These are phyloP conservation scores for Pulveroboletus sp. DNA, from an alignment of 768 basidiomycete genomes.

Conservation along the genomic window DNA sequence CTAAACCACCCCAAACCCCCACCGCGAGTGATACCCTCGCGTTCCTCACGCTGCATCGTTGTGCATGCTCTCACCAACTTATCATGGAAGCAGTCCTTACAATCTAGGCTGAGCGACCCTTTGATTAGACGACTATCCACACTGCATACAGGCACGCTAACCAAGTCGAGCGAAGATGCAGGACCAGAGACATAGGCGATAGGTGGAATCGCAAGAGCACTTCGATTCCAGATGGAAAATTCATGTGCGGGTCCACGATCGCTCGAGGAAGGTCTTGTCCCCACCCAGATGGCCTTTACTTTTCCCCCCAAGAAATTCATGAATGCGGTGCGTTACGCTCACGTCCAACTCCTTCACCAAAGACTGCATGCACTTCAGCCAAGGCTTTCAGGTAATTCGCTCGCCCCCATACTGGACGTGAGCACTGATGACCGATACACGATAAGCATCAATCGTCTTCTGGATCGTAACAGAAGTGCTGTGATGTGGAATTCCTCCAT, in stretches of 20 bases:
- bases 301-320: constrained; percentile 1
- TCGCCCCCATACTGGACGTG: constrained; percentile 7
- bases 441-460: neutral
- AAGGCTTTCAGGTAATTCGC: constrained; percentile 1
- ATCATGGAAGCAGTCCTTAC: no score
- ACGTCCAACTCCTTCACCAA: constrained; percentile 1
- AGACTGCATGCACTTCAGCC: neutral
- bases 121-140: no score
- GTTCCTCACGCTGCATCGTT: no score
- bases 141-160: no score
- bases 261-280: constrained; percentile 6
- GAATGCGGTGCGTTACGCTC: neutral
- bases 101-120: no score
- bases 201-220: no score
- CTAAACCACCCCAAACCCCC: no score
- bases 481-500: constrained; percentile 1
- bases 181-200: no score
- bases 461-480: neutral
- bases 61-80: no score
- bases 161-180: no score
- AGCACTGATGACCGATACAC: constrained; percentile 5
- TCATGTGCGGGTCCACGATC: neutral
- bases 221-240: no score
- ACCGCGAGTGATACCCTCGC: no score
- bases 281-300: constrained; percentile 2